Percentiles rank a stretch among this genome's conserved stretches.
phyloP scores from a whole-genome alignment of 306 rosid species.

The Malus sieversii region DNA sequence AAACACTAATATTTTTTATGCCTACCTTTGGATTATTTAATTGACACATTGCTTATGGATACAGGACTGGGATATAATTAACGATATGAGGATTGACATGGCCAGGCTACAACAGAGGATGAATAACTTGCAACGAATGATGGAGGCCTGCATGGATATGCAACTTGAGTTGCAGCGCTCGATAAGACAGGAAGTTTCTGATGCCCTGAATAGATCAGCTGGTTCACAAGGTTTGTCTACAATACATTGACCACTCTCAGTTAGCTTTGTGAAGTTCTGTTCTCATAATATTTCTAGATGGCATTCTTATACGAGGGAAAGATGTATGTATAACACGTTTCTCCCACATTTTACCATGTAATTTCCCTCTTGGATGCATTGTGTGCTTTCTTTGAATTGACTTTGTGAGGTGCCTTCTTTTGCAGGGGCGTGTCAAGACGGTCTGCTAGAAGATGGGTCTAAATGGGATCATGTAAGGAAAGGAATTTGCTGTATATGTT shows the following conservation, averaged over 20 bases:
- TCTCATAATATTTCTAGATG: too few species aligned
- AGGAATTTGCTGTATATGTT: conserved; percentile 86
- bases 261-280: not conserved
- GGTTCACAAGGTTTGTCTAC: conserved; percentile 52
- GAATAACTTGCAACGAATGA: conserved; percentile 87
- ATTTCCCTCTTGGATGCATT: not conserved
- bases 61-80: conserved; percentile 85
- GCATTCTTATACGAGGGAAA: too few species aligned
- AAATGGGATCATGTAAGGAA: conserved; percentile 92
- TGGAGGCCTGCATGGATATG: conserved; percentile 99
- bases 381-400: not conserved
- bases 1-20: not conserved
- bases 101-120: conserved; percentile 90
- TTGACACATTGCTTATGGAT: not conserved
- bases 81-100: conserved; percentile 94
- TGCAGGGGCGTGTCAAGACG: conserved; percentile 42
- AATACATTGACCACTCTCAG: not conserved
- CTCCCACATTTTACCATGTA: not conserved
- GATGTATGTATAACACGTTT: too few species aligned
- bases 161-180: conserved; percentile 98
- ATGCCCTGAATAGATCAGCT: conserved; percentile 77
- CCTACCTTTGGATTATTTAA: not conserved
- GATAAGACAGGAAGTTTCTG: conserved; percentile 90
- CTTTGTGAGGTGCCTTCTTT: conserved; percentile 4
- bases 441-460: conserved; percentile 43